A percentile compares a stretch with the other conserved stretches of the same genome.
Evolutionary conservation across 208 protist species (phyloP).

Genomic region (Naegleria lovaniensis): DNA sequence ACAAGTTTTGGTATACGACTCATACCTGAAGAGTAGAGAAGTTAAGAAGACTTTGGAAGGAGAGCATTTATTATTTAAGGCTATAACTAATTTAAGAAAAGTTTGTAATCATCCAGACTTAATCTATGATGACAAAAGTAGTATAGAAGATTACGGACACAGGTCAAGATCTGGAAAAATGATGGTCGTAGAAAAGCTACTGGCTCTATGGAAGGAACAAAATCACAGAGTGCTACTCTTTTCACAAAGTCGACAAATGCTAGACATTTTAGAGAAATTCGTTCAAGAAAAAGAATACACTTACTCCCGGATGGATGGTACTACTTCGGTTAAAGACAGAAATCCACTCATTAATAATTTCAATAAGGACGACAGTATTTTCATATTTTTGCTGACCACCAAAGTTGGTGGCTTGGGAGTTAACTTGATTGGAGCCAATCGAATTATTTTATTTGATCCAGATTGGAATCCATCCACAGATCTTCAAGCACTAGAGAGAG

Average conservation of each 20-base stretch:
- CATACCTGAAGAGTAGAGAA: slow-evolving; percentile 66
- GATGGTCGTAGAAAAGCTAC: slow-evolving; percentile 71
- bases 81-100: background rate
- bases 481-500: slow-evolving; percentile 77
- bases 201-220: slow-evolving; percentile 77
- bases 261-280: slow-evolving; percentile 91
- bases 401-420: slow-evolving; percentile 91
- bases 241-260: slow-evolving; percentile 92
- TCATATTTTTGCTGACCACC: slow-evolving; percentile 94
- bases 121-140: background rate
- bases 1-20: slow-evolving; percentile 80
- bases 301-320: slow-evolving; percentile 93
- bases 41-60: slow-evolving; percentile 54
- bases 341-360: slow-evolving; percentile 86
- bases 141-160: background rate
- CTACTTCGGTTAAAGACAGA: slow-evolving; percentile 63
- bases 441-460: slow-evolving; percentile 96
- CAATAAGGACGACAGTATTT: slow-evolving; percentile 78
- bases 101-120: slow-evolving; percentile 73
- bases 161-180: slow-evolving; percentile 80
- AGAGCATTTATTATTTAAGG: slow-evolving; percentile 28
- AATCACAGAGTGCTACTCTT: slow-evolving; percentile 91
- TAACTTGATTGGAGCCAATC: slow-evolving; percentile 94
- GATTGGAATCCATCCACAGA: slow-evolving; percentile 92
- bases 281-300: slow-evolving; percentile 58